Conservation (phyloP, 2,329 filamentous ascomycete genomes). For the Podosphaera xanthii region DNA sequence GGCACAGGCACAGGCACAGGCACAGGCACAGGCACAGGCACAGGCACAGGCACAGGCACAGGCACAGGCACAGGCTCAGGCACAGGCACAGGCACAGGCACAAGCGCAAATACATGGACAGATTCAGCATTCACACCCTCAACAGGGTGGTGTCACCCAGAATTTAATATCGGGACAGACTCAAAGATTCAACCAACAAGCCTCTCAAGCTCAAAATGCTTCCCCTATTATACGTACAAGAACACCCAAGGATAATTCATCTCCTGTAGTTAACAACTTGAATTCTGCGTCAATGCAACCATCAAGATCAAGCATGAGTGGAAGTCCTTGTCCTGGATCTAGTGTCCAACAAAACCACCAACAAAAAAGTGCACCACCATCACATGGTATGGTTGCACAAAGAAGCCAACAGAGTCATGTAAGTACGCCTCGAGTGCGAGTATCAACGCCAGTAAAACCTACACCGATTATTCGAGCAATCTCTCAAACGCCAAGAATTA, state of each 20-base stretch:
- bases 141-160: slow-evolving; percentile 20
- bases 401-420: slow-evolving; percentile 45
- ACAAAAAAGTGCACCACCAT: slow-evolving; percentile 34
- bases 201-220: slow-evolving; percentile 38
- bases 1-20: slow-evolving; percentile 15
- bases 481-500: slow-evolving; percentile 37
- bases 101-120: slow-evolving; percentile 19
- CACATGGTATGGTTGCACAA: slow-evolving; percentile 37
- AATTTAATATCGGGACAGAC: slow-evolving; percentile 18
- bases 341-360: slow-evolving; percentile 34
- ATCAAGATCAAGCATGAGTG: slow-evolving; percentile 43
- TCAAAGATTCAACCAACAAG: slow-evolving; percentile 22
- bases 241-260: slow-evolving; percentile 41
- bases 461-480: slow-evolving; percentile 32
- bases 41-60: slow-evolving; percentile 16
- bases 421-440: slow-evolving; percentile 38
- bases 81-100: slow-evolving; percentile 13
- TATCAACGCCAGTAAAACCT: slow-evolving; percentile 37
- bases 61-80: slow-evolving; percentile 9
- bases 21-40: slow-evolving; percentile 11
- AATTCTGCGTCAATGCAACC: slow-evolving; percentile 34
- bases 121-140: slow-evolving; percentile 22
- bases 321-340: slow-evolving; percentile 41
- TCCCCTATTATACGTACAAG: slow-evolving; percentile 44
- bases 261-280: slow-evolving; percentile 32